Conservation (phyloP, 2,329 filamentous ascomycete genomes). For the Trichoderma endophyticum region DNA sequence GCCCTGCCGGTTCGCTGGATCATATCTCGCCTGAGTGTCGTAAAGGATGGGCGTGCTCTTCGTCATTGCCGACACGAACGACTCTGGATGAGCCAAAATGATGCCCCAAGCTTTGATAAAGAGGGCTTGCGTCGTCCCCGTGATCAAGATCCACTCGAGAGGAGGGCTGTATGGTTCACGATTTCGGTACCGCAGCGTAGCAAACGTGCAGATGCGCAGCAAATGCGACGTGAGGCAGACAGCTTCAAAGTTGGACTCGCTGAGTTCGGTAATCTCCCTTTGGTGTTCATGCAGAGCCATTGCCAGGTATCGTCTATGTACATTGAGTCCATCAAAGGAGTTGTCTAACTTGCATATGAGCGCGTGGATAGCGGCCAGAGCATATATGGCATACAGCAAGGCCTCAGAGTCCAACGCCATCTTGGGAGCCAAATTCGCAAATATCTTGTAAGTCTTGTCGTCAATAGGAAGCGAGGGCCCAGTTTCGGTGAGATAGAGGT, state of each 20-base stretch:
- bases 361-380: conserved; percentile 22
- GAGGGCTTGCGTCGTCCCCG: conserved; percentile 20
- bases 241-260: conserved; percentile 14
- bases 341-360: conserved; percentile 14
- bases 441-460: conserved; percentile 19
- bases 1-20: conserved; percentile 14
- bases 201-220: conserved; percentile 22
- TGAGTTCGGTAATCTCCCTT: conserved; percentile 15
- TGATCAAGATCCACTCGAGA: conserved; percentile 23
- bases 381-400: conserved; percentile 23
- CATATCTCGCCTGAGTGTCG: conserved; percentile 15
- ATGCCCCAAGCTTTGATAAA: conserved; percentile 14
- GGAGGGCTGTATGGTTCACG: conserved; percentile 21
- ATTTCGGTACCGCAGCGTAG: conserved; percentile 20
- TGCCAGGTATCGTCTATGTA: conserved; percentile 21
- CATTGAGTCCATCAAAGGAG: conserved; percentile 15
- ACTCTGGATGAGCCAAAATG: conserved; percentile 4
- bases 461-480: conserved; percentile 20
- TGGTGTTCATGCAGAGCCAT: conserved; percentile 23
- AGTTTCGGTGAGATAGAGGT: conserved; percentile 21
- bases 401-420: conserved; percentile 21
- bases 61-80: conserved; percentile 16
- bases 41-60: conserved; percentile 18
- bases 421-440: conserved; percentile 17
- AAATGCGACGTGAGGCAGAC: conserved; percentile 22